Base-by-base conservation (phyloP, 805 yeast species). In the Teunomyces tritomae region DNA sequence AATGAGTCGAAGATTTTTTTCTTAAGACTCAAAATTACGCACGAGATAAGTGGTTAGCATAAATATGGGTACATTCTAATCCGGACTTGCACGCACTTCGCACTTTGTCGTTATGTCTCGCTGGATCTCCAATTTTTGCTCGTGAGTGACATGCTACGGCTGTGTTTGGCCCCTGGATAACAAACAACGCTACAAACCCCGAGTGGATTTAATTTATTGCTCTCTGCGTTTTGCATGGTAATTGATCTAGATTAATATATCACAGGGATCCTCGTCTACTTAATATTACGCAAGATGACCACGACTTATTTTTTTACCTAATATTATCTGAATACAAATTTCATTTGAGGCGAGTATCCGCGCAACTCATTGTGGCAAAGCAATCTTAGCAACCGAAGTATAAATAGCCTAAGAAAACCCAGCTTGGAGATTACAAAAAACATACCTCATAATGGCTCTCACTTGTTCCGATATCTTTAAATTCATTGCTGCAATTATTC, bases 401-500 rank as follows among this genome's bases (percentile, higher is more conserved):
- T 32, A 32, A n/a, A 32, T n/a, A 13, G 17, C 17, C 4, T 6
- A 16, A 28, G 11, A 20, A 20, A 20, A 20, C 24, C 24, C n/a
- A n/a, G n/a, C n/a, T n/a, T n/a, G n/a, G n/a, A n/a, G n/a, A n/a
- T n/a, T n/a, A n/a, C n/a, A n/a, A n/a, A n/a, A 20, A 20, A 5
- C 6, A 20, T 20, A 4, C 24, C 24, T 20, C 17, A 39, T 14
- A 37, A 77, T 77, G 82, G 78, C 80, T 45, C 55, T 77, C 52
- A 76, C 82, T 48, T 70, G 78, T 62, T 68, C 80, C 29, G 84
- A 79, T 62, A 76, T 78, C 50, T 51, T 79, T 51, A 79, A 80
- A 63, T 66, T 80, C 54, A 69, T 80, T 47, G 57, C 72, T 50
- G 84, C 84, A 11, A 56, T 79, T 52, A 57, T 80, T 49, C 65